Conservation (phyloP, 2,329 filamentous ascomycete species). For the Lecanicillium sp. region DNA sequence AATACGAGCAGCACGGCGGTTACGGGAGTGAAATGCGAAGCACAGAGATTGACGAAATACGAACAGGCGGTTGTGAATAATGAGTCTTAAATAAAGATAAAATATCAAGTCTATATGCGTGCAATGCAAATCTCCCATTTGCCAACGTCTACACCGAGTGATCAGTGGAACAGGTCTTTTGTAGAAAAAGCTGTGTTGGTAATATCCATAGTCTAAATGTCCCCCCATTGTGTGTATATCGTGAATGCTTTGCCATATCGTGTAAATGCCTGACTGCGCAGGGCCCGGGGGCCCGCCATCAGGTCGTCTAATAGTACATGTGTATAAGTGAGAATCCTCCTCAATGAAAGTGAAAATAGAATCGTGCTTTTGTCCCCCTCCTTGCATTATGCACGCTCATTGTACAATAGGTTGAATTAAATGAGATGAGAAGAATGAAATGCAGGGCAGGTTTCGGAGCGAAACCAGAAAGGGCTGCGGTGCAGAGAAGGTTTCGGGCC, state of each 20-base stretch:
- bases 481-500: slow-evolving; percentile 17
- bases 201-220: slow-evolving; percentile 12
- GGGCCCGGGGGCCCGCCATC: background rate
- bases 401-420: slow-evolving; percentile 2
- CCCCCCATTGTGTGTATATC: slow-evolving; percentile 11
- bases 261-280: background rate
- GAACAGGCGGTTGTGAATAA: no score
- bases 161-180: slow-evolving; percentile 12
- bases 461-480: no score
- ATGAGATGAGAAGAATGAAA: slow-evolving; percentile 1
- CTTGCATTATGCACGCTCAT: slow-evolving; percentile 13
- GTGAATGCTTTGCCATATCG: slow-evolving; percentile 11
- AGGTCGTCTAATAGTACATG: slow-evolving; percentile 12
- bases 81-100: background rate
- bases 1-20: no score
- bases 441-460: no score
- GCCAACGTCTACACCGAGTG: slow-evolving; percentile 13
- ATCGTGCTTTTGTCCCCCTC: slow-evolving; percentile 2
- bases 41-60: no score
- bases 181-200: slow-evolving; percentile 9
- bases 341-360: slow-evolving; percentile 6
- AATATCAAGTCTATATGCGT: background rate
- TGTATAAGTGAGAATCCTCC: slow-evolving; percentile 10
- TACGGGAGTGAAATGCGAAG: no score
- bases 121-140: background rate